Evolutionary conservation across 352 stramenopile species (phyloP), one percentile per base, ranked within the genome.

Genomic region (Phytopythium montanum): DNA sequence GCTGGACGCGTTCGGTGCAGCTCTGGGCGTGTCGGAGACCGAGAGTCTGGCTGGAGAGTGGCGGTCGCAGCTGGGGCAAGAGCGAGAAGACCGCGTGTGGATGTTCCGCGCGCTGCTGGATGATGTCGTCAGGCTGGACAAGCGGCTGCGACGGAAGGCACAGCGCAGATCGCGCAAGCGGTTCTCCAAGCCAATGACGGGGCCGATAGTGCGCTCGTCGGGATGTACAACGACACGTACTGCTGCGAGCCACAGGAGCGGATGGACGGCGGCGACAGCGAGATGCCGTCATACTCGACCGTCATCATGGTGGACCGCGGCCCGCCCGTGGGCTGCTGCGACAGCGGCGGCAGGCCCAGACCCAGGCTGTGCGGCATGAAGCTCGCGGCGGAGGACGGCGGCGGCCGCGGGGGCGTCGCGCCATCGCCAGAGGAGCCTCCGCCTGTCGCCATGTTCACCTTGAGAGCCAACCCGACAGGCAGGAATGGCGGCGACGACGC

Each of bases 161-260:
- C 31, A 34, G 31, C 31, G 31, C 5, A 34, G 31, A 34, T 10
- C 31, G 31, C 31, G 31, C 31, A 9, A 5, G 9, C 31, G 31
- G 31, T 34, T 34, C 31, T 34, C 31, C 31, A 34, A 34, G 31
- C 31, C 31, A 9, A 34, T 34, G 31, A 34, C 5, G 31, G 31
- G 31, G 31, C 31, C 5, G 31, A 5, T 34, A 9, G 31, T 34
- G 31, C 31, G 39, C 63, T 78, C 2, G 81, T 94, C 13, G 75
- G 79, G 59, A 92, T 92, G 62, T 79, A 88, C 58, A 76, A 92
- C 19, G 84, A 87, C 10, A 86, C 71, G 65, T 91, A 92, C 44
- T 84, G 63, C 64, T 90, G 79, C 49, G 84, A 91, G 33, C 84
- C 84, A 61, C 79, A 89, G 1, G 80, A 91, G 42, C 81, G 82